phyloP scores from a whole-genome alignment of 169 alveolate species.

The Eimeria praecox region DNA sequence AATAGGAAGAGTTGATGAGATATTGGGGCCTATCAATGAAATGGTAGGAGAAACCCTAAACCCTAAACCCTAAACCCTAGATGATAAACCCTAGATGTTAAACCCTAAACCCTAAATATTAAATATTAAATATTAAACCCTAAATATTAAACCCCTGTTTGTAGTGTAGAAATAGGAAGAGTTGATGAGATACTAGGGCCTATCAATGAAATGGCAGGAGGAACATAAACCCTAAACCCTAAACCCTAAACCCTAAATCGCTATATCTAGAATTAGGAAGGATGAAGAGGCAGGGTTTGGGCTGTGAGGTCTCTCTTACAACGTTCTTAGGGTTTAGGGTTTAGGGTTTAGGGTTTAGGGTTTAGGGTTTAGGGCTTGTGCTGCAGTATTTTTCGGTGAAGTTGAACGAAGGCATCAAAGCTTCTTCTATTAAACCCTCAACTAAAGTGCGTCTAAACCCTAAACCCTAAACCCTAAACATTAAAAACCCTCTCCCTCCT shows the following conservation, averaged over 20 bases:
- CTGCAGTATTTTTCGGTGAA: conserved; percentile 91
- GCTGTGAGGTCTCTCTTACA: neutral
- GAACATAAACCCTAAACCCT: neutral
- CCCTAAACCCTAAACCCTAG: too few species aligned
- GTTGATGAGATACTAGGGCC: conserved; percentile 98
- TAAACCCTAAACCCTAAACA: neutral
- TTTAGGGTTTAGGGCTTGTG: conserved; percentile 14
- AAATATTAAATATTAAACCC: too few species aligned
- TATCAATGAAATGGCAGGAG: conserved; percentile 93
- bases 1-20: too few species aligned
- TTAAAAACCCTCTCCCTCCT: neutral
- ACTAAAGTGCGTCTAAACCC: conserved; percentile 86
- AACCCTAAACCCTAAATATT: too few species aligned
- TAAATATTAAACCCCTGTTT: too few species aligned
- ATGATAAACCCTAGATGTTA: too few species aligned
- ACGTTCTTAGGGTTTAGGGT: too few species aligned
- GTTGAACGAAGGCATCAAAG: conserved; percentile 91
- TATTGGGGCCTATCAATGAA: too few species aligned
- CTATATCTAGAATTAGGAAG: too few species aligned
- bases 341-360: neutral
- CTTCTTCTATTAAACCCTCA: conserved; percentile 89
- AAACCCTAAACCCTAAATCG: neutral
- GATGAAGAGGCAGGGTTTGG: neutral
- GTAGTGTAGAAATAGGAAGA: conserved; percentile 97
- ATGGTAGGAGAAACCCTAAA: too few species aligned